These are phyloP conservation scores for Cornus controversa DNA, from an alignment of 148 eudicot species.

Conservation along the genomic window DNA sequence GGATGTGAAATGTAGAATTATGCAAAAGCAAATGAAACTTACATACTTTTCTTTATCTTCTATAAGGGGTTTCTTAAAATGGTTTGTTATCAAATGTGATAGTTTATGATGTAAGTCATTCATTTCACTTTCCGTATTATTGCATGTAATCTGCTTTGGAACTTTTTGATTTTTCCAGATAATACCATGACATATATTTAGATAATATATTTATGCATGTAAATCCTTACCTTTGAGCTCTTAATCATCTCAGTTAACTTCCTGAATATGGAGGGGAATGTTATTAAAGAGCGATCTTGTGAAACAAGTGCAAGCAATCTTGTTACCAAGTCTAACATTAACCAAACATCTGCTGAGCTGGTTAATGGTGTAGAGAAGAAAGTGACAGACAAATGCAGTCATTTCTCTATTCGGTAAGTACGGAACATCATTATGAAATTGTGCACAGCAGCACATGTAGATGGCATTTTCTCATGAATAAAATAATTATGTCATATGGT, in stretches of 20 bases:
- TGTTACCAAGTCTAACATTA: slow-evolving; percentile 7
- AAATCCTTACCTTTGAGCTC: slow-evolving; percentile 1
- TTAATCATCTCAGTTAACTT: slow-evolving; percentile 15
- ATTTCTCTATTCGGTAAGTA: slow-evolving; percentile 28
- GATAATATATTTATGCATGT: not conserved
- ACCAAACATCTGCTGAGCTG: not conserved
- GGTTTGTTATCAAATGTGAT: not conserved
- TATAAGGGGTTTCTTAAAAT: not conserved
- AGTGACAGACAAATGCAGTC: slow-evolving; percentile 13
- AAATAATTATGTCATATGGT: not conserved
- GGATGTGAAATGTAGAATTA: not conserved
- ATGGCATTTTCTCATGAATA: not conserved
- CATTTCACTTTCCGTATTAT: not conserved
- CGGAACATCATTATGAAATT: not conserved
- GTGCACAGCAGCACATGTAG: not conserved
- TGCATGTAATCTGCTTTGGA: not conserved
- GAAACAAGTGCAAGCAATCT: not conserved
- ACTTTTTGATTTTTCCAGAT: not conserved
- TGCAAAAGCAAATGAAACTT: not conserved
- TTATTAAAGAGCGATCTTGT: slow-evolving; percentile 10
- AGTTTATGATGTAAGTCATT: no score
- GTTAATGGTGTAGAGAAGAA: slow-evolving; percentile 3
- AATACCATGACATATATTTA: not conserved
- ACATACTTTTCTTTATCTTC: not conserved
- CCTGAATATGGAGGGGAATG: slow-evolving; percentile 17